These are phyloP conservation scores for Postia placenta DNA, from an alignment of 768 basidiomycete species.

Conservation along the genomic window DNA sequence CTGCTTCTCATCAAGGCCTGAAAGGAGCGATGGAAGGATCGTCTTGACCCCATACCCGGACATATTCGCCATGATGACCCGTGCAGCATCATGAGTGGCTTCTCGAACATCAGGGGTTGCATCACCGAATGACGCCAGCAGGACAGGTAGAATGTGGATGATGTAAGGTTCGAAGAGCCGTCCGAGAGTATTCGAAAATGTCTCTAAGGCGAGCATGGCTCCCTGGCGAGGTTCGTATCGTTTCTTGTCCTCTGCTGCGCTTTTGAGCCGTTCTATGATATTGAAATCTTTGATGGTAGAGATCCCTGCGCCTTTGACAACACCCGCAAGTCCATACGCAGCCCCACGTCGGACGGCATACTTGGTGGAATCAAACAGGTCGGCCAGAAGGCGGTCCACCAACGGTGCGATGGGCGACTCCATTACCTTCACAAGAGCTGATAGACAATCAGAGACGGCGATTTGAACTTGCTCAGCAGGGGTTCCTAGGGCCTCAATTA, in stretches of 20 bases:
- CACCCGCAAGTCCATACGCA: conserved; percentile 92
- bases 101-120: conserved; percentile 82
- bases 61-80: conserved; percentile 92
- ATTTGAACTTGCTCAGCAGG: conserved; percentile 96
- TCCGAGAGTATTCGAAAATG: conserved; percentile 78
- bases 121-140: conserved; percentile 86
- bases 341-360: conserved; percentile 96
- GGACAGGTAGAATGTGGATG: conserved; percentile 73
- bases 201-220: conserved; percentile 93
- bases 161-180: conserved; percentile 94
- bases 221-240: conserved; percentile 84
- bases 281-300: conserved; percentile 79
- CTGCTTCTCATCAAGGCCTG: conserved; percentile 94
- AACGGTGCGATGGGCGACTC: conserved; percentile 50
- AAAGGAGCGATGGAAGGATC: conserved; percentile 83
- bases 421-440: conserved; percentile 76
- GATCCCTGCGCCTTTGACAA: conserved; percentile 88
- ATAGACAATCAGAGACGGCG: conserved; percentile 92
- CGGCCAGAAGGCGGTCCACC: conserved; percentile 71
- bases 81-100: conserved; percentile 86
- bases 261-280: conserved; percentile 64
- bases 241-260: conserved; percentile 86
- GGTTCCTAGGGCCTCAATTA: conserved; percentile 87
- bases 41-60: conserved; percentile 95
- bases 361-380: conserved; percentile 73